A percentile compares a stretch with the other conserved stretches of the same genome.
Evolutionary conservation across 2,329 filamentous ascomycete genomes (phyloP).

Genomic region (Arthrinium phaeospermum): DNA sequence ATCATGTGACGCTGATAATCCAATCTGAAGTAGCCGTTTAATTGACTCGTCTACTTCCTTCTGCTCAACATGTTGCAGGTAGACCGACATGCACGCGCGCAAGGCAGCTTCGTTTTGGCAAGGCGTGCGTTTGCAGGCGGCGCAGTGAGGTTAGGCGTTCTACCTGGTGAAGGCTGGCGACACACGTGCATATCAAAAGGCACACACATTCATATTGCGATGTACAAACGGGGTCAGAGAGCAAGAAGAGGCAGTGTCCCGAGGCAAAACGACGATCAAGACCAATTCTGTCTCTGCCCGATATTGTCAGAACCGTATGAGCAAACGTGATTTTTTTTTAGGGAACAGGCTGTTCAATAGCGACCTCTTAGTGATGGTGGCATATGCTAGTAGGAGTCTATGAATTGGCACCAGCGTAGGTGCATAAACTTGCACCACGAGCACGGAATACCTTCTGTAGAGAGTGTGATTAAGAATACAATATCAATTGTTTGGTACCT

Average conservation of each 20-base stretch:
- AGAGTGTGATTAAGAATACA: not conserved
- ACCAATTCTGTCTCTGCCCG: not conserved
- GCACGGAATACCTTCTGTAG: not conserved
- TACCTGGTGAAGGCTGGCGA: not conserved
- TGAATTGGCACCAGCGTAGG: not conserved
- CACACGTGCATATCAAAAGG: not conserved
- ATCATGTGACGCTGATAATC: not conserved
- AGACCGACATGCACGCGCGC: not conserved
- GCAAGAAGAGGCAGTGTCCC: not conserved
- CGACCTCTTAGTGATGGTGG: not conserved
- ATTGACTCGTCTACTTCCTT: not conserved
- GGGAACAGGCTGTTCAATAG: not conserved
- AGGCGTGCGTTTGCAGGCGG: not conserved
- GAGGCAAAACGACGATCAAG: not conserved
- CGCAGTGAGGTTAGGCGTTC: no score
- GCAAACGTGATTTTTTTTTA: not conserved
- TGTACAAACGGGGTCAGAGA: not conserved
- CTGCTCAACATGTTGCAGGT: not conserved
- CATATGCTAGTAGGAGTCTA: not conserved
- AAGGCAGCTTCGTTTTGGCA: not conserved
- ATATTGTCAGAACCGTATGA: not conserved
- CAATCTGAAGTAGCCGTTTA: not conserved
- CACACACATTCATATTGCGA: not conserved
- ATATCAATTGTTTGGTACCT: not conserved
- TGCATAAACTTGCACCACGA: not conserved